Evolutionary conservation across 164 flowering plant species (phyloP).

Genomic region (Sedum album): DNA sequence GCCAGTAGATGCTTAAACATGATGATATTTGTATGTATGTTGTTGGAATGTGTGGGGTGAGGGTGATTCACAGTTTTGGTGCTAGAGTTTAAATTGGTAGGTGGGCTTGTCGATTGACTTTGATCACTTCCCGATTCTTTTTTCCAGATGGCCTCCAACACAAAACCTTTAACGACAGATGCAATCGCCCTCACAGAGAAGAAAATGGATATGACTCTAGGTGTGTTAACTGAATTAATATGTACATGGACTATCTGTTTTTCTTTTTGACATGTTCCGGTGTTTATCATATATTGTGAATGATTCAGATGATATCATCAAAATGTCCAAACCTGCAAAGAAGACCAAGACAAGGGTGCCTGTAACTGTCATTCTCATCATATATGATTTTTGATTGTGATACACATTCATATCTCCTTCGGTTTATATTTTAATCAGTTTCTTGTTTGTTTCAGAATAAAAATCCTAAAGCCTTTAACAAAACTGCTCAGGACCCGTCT

Average conservation of each 20-base stretch:
- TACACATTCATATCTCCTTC: not conserved
- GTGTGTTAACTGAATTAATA: constrained; percentile 20
- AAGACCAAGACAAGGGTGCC: constrained; percentile 42
- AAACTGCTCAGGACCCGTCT: constrained; percentile 34
- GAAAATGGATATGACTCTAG: constrained; percentile 89
- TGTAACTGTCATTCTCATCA: constrained; percentile 29
- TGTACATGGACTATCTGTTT: not conserved
- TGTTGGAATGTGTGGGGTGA: too few relatives aligned
- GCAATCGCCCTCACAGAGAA: constrained; percentile 85
- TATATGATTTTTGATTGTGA: not conserved
- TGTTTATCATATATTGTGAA: not conserved
- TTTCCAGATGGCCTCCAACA: constrained; percentile 56
- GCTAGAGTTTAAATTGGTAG: too few relatives aligned
- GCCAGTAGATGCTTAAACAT: too few relatives aligned
- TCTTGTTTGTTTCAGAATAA: constrained; percentile 39
- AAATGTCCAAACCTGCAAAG: constrained; percentile 51
- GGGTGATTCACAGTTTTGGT: too few relatives aligned
- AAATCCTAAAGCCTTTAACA: constrained; percentile 26
- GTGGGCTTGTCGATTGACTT: too few relatives aligned
- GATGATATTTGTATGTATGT: too few relatives aligned
- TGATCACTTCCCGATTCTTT: too few relatives aligned
- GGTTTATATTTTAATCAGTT: not conserved
- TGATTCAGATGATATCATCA: constrained; percentile 76
- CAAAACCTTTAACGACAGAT: constrained; percentile 55
- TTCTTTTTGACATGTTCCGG: not conserved